phyloP scores from a whole-genome alignment of 352 stramenopile genomes.

The Phytophthora pisi region DNA sequence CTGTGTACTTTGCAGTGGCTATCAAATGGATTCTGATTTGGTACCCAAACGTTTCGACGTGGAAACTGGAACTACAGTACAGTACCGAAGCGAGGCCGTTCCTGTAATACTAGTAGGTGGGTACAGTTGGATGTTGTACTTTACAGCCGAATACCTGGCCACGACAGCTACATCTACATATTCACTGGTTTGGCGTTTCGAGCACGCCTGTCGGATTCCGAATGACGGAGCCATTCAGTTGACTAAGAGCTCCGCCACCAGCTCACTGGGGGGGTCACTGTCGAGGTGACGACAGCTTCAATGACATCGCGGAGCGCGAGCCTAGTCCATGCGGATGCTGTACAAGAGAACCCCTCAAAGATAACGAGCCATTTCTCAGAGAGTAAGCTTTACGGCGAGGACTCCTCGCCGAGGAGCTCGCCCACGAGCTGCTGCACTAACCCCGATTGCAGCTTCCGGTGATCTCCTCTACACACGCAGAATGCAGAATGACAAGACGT shows the following conservation, averaged over 20 bases:
- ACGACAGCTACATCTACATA: neutral
- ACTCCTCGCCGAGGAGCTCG: neutral
- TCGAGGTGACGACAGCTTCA: neutral
- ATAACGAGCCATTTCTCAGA: no score
- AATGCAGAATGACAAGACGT: no score
- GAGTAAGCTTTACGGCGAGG: no score
- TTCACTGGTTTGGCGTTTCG: neutral
- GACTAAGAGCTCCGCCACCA: neutral
- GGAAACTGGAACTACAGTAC: no score
- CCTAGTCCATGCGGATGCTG: neutral
- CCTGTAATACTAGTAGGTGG: no score
- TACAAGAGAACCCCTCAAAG: neutral
- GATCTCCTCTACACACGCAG: neutral
- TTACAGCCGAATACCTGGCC: neutral
- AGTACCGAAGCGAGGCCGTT: no score
- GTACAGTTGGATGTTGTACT: no score
- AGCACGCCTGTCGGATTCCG: no score
- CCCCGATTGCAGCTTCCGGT: neutral
- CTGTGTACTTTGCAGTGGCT: neutral
- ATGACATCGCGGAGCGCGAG: neutral
- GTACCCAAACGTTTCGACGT: neutral
- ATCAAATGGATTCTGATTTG: neutral
- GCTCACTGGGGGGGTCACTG: neutral
- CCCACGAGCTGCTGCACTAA: neutral
- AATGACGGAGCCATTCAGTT: neutral